Evolutionary conservation across 306 rosid species (phyloP), one percentile per base, ranked within the genome.

Genomic region (Sicyos edulis): DNA sequence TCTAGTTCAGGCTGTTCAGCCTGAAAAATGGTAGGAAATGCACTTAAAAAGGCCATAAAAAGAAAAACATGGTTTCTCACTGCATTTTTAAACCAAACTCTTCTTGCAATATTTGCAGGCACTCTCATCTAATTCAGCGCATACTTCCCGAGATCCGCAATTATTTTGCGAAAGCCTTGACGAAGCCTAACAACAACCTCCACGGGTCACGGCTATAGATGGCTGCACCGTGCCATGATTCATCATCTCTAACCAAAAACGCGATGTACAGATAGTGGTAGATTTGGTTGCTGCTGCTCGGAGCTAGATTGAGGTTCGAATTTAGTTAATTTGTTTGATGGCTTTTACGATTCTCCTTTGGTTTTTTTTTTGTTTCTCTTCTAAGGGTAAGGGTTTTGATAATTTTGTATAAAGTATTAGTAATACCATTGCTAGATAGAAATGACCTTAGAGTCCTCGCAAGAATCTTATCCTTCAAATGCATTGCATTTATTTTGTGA

Each of bases 111-210:
- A 56, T 72, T 83, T 87, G 87, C 92, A 93, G 99, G 92, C 90
- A 88, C 75, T 47, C 87, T 72, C 86, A 83, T 75, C 85, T 91
- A 82, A 84, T 91, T 74, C 87, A 81, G 77, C 88, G 89, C 7
- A 86, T 89, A 83, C 76, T 80, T 75, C 91, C 97, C 16, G 97
- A 93, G 86, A 88, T 91, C 73, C 85, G 92, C 55, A 76, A 42
- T 73, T 91, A 91, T 86, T 88, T 93, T 75, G 86, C 85, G 9
- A 91, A 87, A 79, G 87, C 90, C 58, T 89, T 93, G 79, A 79
- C 90, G 6, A 93, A 85, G 84, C 86, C 75, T 82, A 91, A n/a
- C 32, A 26, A 26, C 32, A 26, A 86, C 88, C 60, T 82, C 67
- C 83, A 75, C 74, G 82, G 80, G 85, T 74, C 65, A 78, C 81